A percentile compares a stretch with the other conserved stretches of the same genome.
phyloP scores from a whole-genome alignment of 2,329 filamentous ascomycete species.

The Uncinocarpus reesii region DNA sequence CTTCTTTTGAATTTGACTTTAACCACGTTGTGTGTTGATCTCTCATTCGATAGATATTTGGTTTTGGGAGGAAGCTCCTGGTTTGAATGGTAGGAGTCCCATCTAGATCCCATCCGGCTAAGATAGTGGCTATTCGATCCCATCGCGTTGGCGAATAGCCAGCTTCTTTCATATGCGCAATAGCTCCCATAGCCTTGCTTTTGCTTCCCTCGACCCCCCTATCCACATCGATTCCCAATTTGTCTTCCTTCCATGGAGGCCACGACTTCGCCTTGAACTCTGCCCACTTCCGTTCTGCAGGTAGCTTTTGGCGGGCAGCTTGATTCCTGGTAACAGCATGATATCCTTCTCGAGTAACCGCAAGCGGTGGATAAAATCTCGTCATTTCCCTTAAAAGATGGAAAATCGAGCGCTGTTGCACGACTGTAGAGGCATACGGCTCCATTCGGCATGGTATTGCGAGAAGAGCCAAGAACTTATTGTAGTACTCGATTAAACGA shows the following conservation, averaged over 20 bases:
- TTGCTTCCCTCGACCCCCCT: conserved; percentile 47
- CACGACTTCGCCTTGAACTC: conserved; percentile 50
- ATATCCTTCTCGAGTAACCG: conserved; percentile 50
- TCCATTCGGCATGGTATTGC: conserved; percentile 39
- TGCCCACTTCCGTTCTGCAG: conserved; percentile 48
- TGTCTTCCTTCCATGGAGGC: conserved; percentile 57
- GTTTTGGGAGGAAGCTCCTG: conserved; percentile 34
- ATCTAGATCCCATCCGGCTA: conserved; percentile 55
- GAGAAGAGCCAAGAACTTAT: conserved; percentile 40
- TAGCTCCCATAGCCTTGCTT: conserved; percentile 47
- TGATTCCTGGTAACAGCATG: conserved; percentile 47
- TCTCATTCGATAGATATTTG: conserved; percentile 8
- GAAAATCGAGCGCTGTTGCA: conserved; percentile 50
- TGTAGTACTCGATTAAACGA: conserved; percentile 38
- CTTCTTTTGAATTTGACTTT: neutral
- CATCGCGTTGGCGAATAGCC: conserved; percentile 45
- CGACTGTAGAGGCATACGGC: conserved; percentile 40
- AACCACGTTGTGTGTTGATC: conserved; percentile 6
- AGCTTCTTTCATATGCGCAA: conserved; percentile 49
- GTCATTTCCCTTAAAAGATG: conserved; percentile 49
- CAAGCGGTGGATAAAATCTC: conserved; percentile 42
- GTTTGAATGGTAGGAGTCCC: conserved; percentile 53
- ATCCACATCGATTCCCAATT: conserved; percentile 49
- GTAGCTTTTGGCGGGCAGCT: conserved; percentile 48
- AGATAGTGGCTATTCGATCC: conserved; percentile 46